These are phyloP conservation scores for Amniculicola lignicola DNA, from an alignment of 495 filamentous ascomycete species.

Conservation along the genomic window DNA sequence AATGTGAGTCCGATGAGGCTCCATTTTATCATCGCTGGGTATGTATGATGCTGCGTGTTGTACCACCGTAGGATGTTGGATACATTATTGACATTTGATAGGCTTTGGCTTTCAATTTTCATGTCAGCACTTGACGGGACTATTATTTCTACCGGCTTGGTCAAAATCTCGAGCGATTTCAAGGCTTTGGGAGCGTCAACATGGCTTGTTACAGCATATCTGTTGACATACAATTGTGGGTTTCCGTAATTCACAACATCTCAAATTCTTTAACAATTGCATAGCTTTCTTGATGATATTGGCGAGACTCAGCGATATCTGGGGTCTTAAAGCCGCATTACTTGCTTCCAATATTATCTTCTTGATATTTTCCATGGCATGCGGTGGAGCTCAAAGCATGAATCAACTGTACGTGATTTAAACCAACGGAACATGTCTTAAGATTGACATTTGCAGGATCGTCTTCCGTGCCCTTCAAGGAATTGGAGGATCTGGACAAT, in stretches of 20 bases:
- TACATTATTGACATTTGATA: conserved; percentile 9
- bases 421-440: not conserved
- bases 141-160: conserved; percentile 26
- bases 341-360: conserved; percentile 27
- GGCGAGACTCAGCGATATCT: conserved; percentile 31
- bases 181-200: conserved; percentile 16
- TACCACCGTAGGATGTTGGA: too few relatives aligned
- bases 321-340: conserved; percentile 18
- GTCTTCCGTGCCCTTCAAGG: conserved; percentile 32
- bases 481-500: conserved; percentile 30
- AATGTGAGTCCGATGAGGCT: conserved; percentile 16
- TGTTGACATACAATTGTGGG: conserved; percentile 31
- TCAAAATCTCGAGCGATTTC: conserved; percentile 31
- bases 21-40: conserved; percentile 28
- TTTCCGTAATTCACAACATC: not conserved
- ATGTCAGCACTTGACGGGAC: conserved; percentile 30
- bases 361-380: conserved; percentile 28
- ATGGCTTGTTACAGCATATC: conserved; percentile 29
- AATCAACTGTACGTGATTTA: conserved; percentile 32
- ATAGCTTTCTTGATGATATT: conserved; percentile 28
- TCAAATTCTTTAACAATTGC: not conserved
- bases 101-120: conserved; percentile 32
- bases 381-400: conserved; percentile 24
- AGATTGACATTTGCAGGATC: conserved; percentile 9
- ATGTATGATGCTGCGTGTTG: not conserved